These are phyloP conservation scores for Kokia cookei DNA, from an alignment of 441 rosid species.

Conservation along the genomic window DNA sequence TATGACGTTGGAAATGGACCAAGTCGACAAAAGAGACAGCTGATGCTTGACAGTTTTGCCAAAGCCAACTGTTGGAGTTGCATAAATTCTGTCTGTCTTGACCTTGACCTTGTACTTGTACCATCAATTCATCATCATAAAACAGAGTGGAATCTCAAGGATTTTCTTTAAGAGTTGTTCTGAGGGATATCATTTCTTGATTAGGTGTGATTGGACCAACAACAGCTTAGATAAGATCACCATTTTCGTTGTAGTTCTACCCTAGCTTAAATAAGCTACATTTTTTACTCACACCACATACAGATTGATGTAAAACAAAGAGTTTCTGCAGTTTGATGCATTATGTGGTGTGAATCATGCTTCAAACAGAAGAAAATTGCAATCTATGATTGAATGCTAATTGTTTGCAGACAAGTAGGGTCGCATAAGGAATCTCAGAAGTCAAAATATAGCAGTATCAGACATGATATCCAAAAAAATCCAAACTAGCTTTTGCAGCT, in stretches of 20 bases:
- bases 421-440: constrained; percentile 22
- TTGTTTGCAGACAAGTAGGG: constrained; percentile 32
- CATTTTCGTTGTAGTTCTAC: neutral
- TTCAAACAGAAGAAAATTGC: neutral
- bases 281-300: no score
- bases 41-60: neutral
- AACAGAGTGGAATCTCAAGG: constrained; percentile 1
- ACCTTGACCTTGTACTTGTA: neutral
- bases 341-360: neutral
- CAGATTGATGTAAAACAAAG: no score
- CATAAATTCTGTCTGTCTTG: neutral
- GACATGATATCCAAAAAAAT: constrained; percentile 35
- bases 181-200: neutral
- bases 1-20: neutral
- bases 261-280: no score
- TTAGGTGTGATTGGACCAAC: constrained; percentile 3
- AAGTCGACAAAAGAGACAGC: neutral
- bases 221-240: neutral
- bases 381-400: neutral
- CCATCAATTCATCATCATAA: neutral
- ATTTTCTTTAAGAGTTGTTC: neutral
- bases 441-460: constrained; percentile 39
- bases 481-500: constrained; percentile 35
- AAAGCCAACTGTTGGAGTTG: neutral
- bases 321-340: no score